Conservation (phyloP, 495 filamentous ascomycete species). For the Aspergillus sclerotiicarbonarius region DNA sequence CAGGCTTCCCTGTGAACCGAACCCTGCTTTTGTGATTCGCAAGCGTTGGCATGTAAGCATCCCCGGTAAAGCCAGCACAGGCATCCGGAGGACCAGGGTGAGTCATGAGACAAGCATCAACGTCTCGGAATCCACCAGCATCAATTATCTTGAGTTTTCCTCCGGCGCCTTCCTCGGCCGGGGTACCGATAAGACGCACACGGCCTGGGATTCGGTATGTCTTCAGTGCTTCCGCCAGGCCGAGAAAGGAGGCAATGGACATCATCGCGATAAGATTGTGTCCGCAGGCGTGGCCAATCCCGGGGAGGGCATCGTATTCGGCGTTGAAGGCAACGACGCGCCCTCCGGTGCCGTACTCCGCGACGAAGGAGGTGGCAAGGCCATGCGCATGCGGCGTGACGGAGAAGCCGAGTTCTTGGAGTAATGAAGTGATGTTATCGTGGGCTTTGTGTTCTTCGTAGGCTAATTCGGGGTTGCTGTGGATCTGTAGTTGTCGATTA, state of each 20-base stretch:
- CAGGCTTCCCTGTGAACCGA: conserved; percentile 10
- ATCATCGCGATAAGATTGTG: conserved; percentile 62
- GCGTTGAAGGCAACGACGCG: conserved; percentile 28
- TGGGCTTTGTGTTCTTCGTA: conserved; percentile 53
- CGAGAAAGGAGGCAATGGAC: conserved; percentile 53
- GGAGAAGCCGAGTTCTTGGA: conserved; percentile 42
- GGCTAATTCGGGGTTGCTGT: conserved; percentile 48
- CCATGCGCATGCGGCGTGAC: conserved; percentile 43
- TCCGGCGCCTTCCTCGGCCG: conserved; percentile 67
- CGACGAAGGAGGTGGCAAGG: conserved; percentile 25
- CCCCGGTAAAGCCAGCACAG: not conserved
- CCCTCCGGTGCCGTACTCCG: conserved; percentile 21
- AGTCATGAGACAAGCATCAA: conserved; percentile 60
- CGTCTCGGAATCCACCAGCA: conserved; percentile 57
- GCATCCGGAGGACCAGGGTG: not conserved
- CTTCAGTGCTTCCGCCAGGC: conserved; percentile 24
- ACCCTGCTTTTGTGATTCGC: not conserved
- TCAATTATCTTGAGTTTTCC: conserved; percentile 64
- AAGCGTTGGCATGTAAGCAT: not conserved
- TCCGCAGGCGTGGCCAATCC: conserved; percentile 59
- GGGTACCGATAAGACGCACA: conserved; percentile 56
- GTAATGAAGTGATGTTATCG: conserved; percentile 46
- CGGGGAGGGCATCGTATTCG: conserved; percentile 49
- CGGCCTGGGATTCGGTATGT: not conserved
- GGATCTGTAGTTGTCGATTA: conserved; percentile 9